Percentiles rank a stretch among this genome's conserved stretches.
Evolutionary conservation across 1,139 yeast species (phyloP).

Genomic region (Saccharomyces hybrid): DNA sequence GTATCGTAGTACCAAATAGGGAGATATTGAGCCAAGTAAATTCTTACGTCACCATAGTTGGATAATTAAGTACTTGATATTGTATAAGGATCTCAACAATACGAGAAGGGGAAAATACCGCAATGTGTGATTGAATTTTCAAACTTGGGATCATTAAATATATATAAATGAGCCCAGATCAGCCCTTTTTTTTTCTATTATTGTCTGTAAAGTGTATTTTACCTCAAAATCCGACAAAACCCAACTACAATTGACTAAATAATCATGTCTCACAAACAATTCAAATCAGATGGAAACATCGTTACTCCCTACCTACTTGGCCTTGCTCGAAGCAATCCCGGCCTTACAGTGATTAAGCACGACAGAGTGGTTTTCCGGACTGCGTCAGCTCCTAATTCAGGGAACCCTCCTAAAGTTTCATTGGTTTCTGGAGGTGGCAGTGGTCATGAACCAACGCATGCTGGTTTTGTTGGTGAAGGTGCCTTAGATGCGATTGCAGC

Average conservation of each 20-base stretch:
- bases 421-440: conserved; percentile 83
- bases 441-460: conserved; percentile 87
- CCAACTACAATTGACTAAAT: not conserved
- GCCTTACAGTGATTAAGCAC: conserved; percentile 12
- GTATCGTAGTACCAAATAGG: not conserved
- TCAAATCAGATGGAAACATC: conserved; percentile 15
- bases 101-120: not conserved
- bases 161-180: not conserved
- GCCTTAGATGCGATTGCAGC: conserved; percentile 75
- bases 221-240: not conserved
- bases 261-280: conserved; percentile 14
- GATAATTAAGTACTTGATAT: not conserved
- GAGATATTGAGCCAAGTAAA: not conserved
- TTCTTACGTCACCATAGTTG: not conserved
- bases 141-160: not conserved
- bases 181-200: not conserved
- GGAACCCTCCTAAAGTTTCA: conserved; percentile 41
- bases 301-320: conserved; percentile 13
- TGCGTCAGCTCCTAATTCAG: conserved; percentile 10
- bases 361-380: conserved; percentile 11
- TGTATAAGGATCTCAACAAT: not conserved
- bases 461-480: conserved; percentile 76
- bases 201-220: not conserved
- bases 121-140: not conserved
- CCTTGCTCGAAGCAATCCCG: conserved; percentile 14